Evolutionary conservation across 176 grass and related monocot species (phyloP).

Genomic region (Paspalum vaginatum): DNA sequence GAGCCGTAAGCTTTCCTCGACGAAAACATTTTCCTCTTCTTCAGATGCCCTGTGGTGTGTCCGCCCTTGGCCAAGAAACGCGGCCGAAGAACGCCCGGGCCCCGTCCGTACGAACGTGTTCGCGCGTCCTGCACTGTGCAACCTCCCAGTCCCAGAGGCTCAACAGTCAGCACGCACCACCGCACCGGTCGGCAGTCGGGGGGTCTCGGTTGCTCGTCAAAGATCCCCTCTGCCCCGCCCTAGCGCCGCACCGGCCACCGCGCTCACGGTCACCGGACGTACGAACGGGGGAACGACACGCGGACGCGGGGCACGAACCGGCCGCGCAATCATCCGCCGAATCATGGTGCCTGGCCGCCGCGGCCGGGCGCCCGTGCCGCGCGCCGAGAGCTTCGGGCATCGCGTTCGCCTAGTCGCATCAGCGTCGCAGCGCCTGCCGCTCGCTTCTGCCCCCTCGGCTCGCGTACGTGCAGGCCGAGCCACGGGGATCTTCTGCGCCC

Average conservation of each 20-base stretch:
- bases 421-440: not conserved
- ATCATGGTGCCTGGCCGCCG: slow-evolving; percentile 2
- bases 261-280: too few relatives aligned
- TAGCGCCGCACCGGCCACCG: too few relatives aligned
- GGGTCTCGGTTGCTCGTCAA: not conserved
- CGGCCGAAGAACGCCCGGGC: too few relatives aligned
- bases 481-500: too few relatives aligned
- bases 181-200: too few relatives aligned
- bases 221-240: not conserved
- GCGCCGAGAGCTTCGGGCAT: not conserved
- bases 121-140: too few relatives aligned
- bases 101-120: too few relatives aligned
- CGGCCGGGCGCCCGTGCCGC: not conserved
- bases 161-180: too few relatives aligned
- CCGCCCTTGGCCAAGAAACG: too few relatives aligned
- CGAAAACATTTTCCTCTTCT: not conserved
- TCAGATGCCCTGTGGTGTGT: not conserved
- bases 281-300: too few relatives aligned
- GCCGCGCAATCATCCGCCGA: slow-evolving; percentile 32
- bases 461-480: too few relatives aligned
- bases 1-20: not conserved
- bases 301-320: not conserved
- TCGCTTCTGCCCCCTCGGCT: not conserved
- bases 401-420: slow-evolving; percentile 21
- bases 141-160: too few relatives aligned